Evolutionary conservation across 768 basidiomycete genomes (phyloP).

Genomic region (Naganishia vishniacii): DNA sequence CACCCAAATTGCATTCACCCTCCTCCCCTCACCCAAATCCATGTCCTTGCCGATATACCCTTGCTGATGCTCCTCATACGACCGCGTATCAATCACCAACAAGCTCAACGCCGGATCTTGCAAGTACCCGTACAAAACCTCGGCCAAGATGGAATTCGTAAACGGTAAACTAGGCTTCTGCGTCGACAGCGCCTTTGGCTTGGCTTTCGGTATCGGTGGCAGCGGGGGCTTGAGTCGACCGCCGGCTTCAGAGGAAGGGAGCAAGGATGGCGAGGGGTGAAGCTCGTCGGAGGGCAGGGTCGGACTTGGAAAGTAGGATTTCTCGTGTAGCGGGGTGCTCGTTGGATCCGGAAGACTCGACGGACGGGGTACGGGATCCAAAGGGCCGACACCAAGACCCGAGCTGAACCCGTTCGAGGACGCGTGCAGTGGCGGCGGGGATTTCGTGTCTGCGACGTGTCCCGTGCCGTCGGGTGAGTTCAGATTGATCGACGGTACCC

Average conservation of each 20-base stretch:
- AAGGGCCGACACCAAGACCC: too few species aligned
- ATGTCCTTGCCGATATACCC: conserved; percentile 65
- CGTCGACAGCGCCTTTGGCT: not conserved
- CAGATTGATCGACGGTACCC: not conserved
- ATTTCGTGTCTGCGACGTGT: not conserved
- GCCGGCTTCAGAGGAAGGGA: conserved; percentile 11
- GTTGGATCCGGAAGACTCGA: conserved; percentile 22
- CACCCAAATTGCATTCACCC: conserved; percentile 61
- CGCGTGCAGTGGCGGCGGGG: too few species aligned
- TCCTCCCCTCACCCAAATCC: conserved; percentile 33
- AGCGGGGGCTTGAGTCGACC: not conserved
- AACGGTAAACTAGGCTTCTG: conserved; percentile 54
- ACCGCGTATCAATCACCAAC: conserved; percentile 76
- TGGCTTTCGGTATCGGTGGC: conserved; percentile 4
- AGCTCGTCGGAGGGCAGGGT: not conserved
- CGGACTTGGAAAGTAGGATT: conserved; percentile 31
- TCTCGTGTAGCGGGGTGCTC: not conserved
- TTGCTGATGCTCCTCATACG: conserved; percentile 66
- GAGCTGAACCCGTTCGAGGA: not conserved
- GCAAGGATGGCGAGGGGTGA: not conserved
- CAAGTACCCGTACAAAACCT: conserved; percentile 59
- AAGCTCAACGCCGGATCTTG: conserved; percentile 56
- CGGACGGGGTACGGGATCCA: conserved; percentile 17
- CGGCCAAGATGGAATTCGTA: conserved; percentile 60
- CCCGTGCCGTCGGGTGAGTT: not conserved